Conservation (phyloP, 1,284 basidiomycete species). For the Leccinum variabile region DNA sequence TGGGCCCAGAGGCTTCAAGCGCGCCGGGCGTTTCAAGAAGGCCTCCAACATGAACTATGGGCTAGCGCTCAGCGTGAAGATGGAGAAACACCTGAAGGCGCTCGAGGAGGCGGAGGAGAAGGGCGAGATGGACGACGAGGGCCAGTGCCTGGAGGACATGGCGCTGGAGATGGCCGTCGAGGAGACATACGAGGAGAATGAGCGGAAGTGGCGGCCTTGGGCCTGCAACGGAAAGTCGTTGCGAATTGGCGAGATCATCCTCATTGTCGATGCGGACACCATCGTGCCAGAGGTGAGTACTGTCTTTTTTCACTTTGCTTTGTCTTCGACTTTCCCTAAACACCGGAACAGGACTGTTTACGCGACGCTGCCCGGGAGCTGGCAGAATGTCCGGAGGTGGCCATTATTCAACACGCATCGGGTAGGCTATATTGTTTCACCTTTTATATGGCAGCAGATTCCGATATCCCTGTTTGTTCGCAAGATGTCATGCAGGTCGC, state of each 20-base stretch:
- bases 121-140: conserved; percentile 38
- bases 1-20: conserved; percentile 58
- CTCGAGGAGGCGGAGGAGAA: conserved; percentile 44
- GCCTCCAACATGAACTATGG: conserved; percentile 90
- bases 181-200: conserved; percentile 62
- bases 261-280: conserved; percentile 80
- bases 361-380: conserved; percentile 83
- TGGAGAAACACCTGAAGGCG: conserved; percentile 67
- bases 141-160: conserved; percentile 52
- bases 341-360: conserved; percentile 74
- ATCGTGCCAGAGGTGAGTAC: conserved; percentile 60
- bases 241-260: conserved; percentile 63
- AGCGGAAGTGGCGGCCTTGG: conserved; percentile 58
- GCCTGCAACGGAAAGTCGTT: conserved; percentile 59
- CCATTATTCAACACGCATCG: conserved; percentile 83
- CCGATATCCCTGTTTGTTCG: background rate
- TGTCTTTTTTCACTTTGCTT: background rate
- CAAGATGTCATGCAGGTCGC: conserved; percentile 82
- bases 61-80: conserved; percentile 68
- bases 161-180: conserved; percentile 67
- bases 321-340: conserved; percentile 45
- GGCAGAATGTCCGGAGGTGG: conserved; percentile 66
- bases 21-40: conserved; percentile 88
- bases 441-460: conserved; percentile 21
- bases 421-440: conserved; percentile 37